Evolutionary conservation across 1,139 yeast genomes (phyloP).

Genomic region (Lodderomyces parapsilosis): DNA sequence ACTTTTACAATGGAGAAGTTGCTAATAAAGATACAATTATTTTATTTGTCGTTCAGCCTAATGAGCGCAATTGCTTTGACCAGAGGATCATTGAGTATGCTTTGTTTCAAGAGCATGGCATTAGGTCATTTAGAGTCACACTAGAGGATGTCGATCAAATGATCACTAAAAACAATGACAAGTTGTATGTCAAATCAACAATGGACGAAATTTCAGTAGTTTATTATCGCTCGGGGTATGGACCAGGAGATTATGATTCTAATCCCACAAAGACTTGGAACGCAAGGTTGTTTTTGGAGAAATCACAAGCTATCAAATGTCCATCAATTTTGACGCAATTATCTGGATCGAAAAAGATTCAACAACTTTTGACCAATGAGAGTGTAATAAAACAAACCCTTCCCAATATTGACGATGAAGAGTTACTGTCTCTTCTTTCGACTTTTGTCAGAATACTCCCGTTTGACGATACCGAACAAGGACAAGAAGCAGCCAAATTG

Average conservation of each 20-base stretch:
- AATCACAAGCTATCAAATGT: slow-evolving; percentile 80
- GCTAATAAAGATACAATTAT: slow-evolving; percentile 48
- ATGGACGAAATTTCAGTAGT: slow-evolving; percentile 81
- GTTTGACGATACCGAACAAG: slow-evolving; percentile 68
- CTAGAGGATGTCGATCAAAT: slow-evolving; percentile 55
- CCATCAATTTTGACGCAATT: slow-evolving; percentile 88
- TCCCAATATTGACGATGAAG: slow-evolving; percentile 24
- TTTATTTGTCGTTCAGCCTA: slow-evolving; percentile 77
- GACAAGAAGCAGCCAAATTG: slow-evolving; percentile 60
- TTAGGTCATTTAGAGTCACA: slow-evolving; percentile 65
- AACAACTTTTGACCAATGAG: slow-evolving; percentile 73
- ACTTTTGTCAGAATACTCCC: slow-evolving; percentile 90
- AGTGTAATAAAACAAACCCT: slow-evolving; percentile 48
- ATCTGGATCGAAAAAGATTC: slow-evolving; percentile 90
- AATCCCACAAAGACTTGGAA: slow-evolving; percentile 65
- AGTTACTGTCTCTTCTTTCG: slow-evolving; percentile 34
- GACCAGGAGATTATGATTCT: slow-evolving; percentile 68
- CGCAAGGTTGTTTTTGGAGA: slow-evolving; percentile 69
- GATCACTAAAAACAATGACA: slow-evolving; percentile 40
- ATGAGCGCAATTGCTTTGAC: slow-evolving; percentile 86
- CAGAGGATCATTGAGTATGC: slow-evolving; percentile 82
- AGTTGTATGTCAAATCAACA: slow-evolving; percentile 51
- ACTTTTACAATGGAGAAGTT: slow-evolving; percentile 40
- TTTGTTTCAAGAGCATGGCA: slow-evolving; percentile 53
- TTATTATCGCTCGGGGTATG: slow-evolving; percentile 86